Conservation (phyloP, 495 filamentous ascomycete species). For the Neurospora intermedia region DNA sequence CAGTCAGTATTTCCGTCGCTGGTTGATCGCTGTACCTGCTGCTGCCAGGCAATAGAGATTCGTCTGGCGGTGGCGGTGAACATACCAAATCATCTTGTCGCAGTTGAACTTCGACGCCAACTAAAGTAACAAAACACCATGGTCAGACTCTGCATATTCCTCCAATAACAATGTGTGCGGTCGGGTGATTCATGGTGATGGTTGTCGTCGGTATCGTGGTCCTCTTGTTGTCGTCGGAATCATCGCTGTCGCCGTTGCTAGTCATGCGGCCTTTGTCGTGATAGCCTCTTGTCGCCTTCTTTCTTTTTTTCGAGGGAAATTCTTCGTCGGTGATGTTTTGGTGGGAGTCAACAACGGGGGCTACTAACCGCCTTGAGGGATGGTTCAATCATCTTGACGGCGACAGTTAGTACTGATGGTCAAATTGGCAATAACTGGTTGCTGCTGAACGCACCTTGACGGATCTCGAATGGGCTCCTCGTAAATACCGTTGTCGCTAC, state of each 20-base stretch:
- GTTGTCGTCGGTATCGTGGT: background rate
- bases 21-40: background rate
- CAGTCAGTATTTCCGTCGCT: background rate
- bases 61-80: background rate
- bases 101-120: constrained; percentile 98
- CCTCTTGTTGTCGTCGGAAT: background rate
- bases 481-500: background rate
- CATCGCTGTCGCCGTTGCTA: background rate
- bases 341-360: background rate
- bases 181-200: background rate
- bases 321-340: background rate
- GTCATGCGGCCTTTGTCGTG: background rate
- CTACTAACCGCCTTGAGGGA: background rate
- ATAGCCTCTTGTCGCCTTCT: background rate
- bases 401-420: background rate
- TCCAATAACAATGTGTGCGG: background rate
- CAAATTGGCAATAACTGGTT: background rate
- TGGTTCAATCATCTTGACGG: background rate
- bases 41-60: background rate
- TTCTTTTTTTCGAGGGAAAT: background rate
- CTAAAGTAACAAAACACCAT: background rate
- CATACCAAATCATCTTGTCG: constrained; percentile 91
- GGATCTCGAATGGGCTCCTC: background rate
- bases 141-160: background rate
- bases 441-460: background rate